Base-by-base conservation (phyloP, 208 protist genomes). In the Trichomonas gallinae region DNA sequence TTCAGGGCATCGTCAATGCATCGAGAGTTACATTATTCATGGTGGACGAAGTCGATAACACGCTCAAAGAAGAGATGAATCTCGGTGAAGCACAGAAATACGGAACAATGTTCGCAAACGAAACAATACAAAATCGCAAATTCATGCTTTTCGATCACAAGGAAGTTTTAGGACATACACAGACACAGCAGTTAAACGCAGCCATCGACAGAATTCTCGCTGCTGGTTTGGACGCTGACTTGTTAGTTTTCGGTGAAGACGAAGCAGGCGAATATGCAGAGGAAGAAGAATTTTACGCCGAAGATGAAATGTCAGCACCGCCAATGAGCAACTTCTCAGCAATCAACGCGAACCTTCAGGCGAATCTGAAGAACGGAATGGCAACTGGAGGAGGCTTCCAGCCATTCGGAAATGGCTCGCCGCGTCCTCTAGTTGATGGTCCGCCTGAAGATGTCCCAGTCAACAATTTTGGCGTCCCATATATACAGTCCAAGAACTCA, bases 101-200 rank as follows among this genome's bases (percentile, higher is more conserved):
- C n/a, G 87, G 87, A 58, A 93, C 87, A 58, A 51, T 93, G 40
- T 93, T 93, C 15, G 87, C 87, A 34, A n/a, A 93, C n/a, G 87
- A 93, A 93, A 40, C 36, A 17, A 44, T 42, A 17, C 87, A 93
- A 17, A 93, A 93, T 36, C 11, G 87, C 9, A 93, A 93, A 38
- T 93, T 93, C 15, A 93, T 93, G 87, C 38, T 93, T 0, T 93
- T 93, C 31, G 87, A 93, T 51, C 87, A 93, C 46, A 48, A 93
- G n/a, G 87, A 93, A 51, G 87, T 93, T 34, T 21, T 93, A 2
- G 87, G 87, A 38, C 42, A 44, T n/a, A 23, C 87, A 34, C 87
- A 93, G 44, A 93, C 87, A 38, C 87, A 93, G 31, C 87, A 93
- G 31, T 36, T 93, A 21, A 93, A 93, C 15, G 26, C 11, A 17